phyloP scores from a whole-genome alignment of 164 flowering plant species.

The Vitis rupestris region DNA sequence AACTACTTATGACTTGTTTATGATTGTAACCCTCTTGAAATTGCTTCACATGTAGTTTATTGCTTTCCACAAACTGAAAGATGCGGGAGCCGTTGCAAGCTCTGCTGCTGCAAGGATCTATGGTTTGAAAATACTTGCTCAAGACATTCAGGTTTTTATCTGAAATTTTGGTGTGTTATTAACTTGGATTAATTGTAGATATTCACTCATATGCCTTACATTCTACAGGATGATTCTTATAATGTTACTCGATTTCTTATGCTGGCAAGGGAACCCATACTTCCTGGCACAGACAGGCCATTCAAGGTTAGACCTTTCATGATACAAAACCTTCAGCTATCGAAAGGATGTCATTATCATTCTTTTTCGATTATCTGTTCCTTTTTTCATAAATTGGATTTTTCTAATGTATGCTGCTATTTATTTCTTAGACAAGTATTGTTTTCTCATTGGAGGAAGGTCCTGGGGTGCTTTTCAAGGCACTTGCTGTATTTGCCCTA shows the following conservation, averaged over 20 bases:
- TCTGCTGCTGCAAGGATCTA: slow-evolving; percentile 72
- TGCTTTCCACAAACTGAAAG: slow-evolving; percentile 66
- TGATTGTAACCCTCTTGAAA: not conserved
- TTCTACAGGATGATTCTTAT: slow-evolving; percentile 71
- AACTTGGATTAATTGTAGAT: not conserved
- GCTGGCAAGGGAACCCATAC: slow-evolving; percentile 91
- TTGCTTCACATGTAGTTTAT: slow-evolving; percentile 44
- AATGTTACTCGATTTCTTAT: slow-evolving; percentile 90
- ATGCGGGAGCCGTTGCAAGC: slow-evolving; percentile 93
- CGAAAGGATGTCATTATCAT: not conserved
- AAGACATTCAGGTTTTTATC: slow-evolving; percentile 77
- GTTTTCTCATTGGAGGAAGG: slow-evolving; percentile 94
- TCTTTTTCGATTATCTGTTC: not conserved
- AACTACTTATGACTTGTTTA: not conserved
- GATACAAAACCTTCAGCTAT: not conserved
- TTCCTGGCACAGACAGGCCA: slow-evolving; percentile 73
- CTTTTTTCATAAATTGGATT: slow-evolving; percentile 4
- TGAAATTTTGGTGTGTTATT: slow-evolving; percentile 1
- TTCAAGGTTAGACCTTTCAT: slow-evolving; percentile 61
- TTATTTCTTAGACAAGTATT: slow-evolving; percentile 73
- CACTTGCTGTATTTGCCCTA: slow-evolving; percentile 86
- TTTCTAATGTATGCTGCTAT: slow-evolving; percentile 1
- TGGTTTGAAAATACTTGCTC: slow-evolving; percentile 68
- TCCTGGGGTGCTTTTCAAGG: slow-evolving; percentile 88
- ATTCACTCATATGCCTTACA: slow-evolving; percentile 8